Percentiles rank a stretch among this genome's conserved stretches.
Conservation (phyloP, 1,284 basidiomycete species). For the Agroathelia rolfsii region DNA sequence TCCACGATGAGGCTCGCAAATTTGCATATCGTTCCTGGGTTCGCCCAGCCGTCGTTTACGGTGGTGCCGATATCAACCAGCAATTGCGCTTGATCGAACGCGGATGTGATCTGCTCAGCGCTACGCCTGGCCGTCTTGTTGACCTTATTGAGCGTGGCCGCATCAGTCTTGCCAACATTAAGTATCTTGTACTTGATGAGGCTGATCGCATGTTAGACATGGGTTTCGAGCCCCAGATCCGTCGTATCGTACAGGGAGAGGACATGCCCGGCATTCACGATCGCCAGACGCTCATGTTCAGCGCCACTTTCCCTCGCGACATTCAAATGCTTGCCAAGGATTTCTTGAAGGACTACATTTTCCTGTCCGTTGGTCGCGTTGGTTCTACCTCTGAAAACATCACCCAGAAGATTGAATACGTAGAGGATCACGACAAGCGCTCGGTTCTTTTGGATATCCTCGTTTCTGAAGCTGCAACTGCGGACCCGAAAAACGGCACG, state of each 20-base stretch:
- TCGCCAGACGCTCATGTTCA: slow-evolving; percentile 99
- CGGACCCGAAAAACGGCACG: slow-evolving; percentile 28
- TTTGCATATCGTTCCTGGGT: slow-evolving; percentile 99
- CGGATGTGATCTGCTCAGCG: slow-evolving; percentile 94
- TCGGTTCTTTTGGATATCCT: slow-evolving; percentile 94
- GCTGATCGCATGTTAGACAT: slow-evolving; percentile 99
- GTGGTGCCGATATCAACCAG: slow-evolving; percentile 94
- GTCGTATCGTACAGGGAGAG: slow-evolving; percentile 94
- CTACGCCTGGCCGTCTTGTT: slow-evolving; percentile 97
- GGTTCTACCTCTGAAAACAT: slow-evolving; percentile 99
- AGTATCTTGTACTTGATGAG: slow-evolving; percentile 97
- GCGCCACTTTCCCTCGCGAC: slow-evolving; percentile 97
- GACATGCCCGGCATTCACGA: slow-evolving; percentile 94
- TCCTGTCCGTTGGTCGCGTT: slow-evolving; percentile 97
- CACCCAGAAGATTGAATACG: slow-evolving; percentile 97
- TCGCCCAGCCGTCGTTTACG: slow-evolving; percentile 96
- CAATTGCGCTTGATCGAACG: slow-evolving; percentile 94
- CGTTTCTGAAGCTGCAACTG: slow-evolving; percentile 56
- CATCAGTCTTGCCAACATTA: slow-evolving; percentile 93
- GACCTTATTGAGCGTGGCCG: slow-evolving; percentile 97
- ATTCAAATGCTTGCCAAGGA: slow-evolving; percentile 96
- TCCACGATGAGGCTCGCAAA: slow-evolving; percentile 98
- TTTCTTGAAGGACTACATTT: slow-evolving; percentile 95
- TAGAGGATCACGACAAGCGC: slow-evolving; percentile 96
- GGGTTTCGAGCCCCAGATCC: slow-evolving; percentile 99